Base-by-base conservation (phyloP, 1,284 basidiomycete genomes). In the Uromyces viciae-fabae region DNA sequence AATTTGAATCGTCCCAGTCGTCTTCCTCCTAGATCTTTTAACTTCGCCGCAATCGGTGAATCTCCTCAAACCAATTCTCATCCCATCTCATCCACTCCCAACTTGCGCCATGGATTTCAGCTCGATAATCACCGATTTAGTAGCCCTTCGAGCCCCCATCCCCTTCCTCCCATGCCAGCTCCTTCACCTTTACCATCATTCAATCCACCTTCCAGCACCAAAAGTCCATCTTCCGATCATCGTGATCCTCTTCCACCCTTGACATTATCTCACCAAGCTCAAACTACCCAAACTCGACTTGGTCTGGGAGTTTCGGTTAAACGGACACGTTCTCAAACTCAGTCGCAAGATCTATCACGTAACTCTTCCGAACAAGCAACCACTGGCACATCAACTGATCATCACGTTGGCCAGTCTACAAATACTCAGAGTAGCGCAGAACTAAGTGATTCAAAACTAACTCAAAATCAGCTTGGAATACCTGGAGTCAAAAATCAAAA, bases 21-120 rank as follows among this genome's bases (percentile, higher is more conserved):
- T 28, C 31, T 79, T 15, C 64, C 42, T 14, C 40, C 40, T 22
- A 69, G 64, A 8, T 68, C 38, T 4, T 68, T 77, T 38, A 68
- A 77, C 49, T 77, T 66, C 28, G 46, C 56, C 36, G 15, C 36
- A 43, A n/a, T 1, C 9, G 56, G 40, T 19, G 40, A 58, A 74
- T 54, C 72, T 11, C 68, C 40, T 17, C 68, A n/a, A 28, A 22
- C 42, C 22, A 49, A 28, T 17, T n/a, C 56, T 4, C 19, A 38
- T 31, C 77, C 77, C 1, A 71, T 79, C 68, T 79, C 77, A 15
- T 79, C 77, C 33, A 79, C 77, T 31, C 77, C 77, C 9, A 79
- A 79, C 33, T 38, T 79, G 19, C 77, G 68, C n/a, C 77, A 79
- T 40, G 68, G 68, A 25, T 79, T 79, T 31, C 42, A 58, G 38